Conservation (phyloP, 352 stramenopile species). For the Blastocystis sp. region DNA sequence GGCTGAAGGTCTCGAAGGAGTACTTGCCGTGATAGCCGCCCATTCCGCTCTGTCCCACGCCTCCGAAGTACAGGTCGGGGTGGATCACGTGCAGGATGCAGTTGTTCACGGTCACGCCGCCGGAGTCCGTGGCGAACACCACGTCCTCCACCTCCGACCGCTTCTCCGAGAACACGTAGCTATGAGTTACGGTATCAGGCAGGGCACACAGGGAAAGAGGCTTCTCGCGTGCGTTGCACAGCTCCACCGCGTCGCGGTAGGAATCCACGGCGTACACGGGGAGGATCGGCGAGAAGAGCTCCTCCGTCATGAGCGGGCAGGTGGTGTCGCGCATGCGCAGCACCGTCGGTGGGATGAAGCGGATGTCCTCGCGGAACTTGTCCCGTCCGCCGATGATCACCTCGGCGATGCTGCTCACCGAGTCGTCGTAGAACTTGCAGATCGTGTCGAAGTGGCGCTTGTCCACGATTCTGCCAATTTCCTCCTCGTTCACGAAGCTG, state of each 20-base stretch:
- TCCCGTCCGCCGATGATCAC: constrained; percentile 76
- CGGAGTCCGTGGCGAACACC: constrained; percentile 72
- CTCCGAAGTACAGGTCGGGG: constrained; percentile 78
- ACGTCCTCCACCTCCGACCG: constrained; percentile 74
- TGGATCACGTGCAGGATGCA: constrained; percentile 71
- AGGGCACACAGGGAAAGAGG: constrained; percentile 76
- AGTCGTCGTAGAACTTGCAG: constrained; percentile 75
- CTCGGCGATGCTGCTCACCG: constrained; percentile 73
- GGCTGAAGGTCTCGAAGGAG: constrained; percentile 72
- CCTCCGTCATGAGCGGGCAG: constrained; percentile 82
- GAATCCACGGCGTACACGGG: constrained; percentile 79
- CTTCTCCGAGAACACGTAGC: constrained; percentile 80
- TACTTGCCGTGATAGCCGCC: constrained; percentile 80
- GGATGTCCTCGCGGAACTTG: constrained; percentile 76
- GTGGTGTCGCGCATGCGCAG: constrained; percentile 75
- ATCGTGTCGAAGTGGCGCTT: constrained; percentile 76
- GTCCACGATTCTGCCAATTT: constrained; percentile 78
- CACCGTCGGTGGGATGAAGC: constrained; percentile 83
- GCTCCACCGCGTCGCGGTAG: constrained; percentile 75
- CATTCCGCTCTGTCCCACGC: constrained; percentile 80
- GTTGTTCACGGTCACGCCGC: constrained; percentile 73
- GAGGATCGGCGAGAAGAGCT: constrained; percentile 92
- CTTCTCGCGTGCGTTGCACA: constrained; percentile 76
- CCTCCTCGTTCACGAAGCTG: constrained; percentile 33
- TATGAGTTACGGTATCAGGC: background rate